Percentiles rank a stretch among this genome's conserved stretches.
phyloP scores from a whole-genome alignment of 108 stramenopile genomes.

The Stephanodiscus triporus region DNA sequence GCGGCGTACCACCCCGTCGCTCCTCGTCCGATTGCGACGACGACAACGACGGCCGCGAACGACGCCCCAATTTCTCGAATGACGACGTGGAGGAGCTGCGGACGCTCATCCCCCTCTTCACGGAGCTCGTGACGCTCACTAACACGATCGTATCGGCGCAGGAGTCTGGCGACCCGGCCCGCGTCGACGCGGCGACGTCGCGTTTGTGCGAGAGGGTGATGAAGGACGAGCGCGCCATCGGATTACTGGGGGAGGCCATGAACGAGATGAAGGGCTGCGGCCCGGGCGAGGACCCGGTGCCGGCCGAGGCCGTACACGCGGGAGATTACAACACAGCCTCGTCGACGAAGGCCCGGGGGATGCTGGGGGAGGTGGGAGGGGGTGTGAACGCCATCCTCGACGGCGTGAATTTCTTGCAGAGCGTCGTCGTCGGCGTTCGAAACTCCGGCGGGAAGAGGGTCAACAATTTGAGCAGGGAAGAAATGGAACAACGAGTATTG shows the following conservation, averaged over 20 bases:
- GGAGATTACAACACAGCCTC: too few species aligned
- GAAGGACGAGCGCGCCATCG: constrained; percentile 5
- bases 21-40: too few species aligned
- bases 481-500: background rate
- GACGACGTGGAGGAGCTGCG: background rate
- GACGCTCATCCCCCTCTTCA: constrained; percentile 1
- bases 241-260: constrained; percentile 2
- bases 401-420: background rate
- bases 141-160: constrained; percentile 8
- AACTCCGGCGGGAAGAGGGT: background rate
- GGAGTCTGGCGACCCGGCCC: background rate
- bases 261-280: background rate
- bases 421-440: too few species aligned
- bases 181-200: constrained; percentile 9
- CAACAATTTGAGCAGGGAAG: background rate
- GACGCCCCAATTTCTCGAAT: background rate
- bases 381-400: background rate
- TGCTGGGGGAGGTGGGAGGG: background rate
- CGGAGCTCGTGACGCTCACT: constrained; percentile 1
- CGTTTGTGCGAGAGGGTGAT: constrained; percentile 1
- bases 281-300: too few species aligned
- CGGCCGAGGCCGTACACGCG: too few species aligned
- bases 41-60: too few species aligned
- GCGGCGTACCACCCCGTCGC: too few species aligned
- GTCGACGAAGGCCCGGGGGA: background rate